phyloP scores from a whole-genome alignment of 345 rosid species.

The Ailanthus altissimus region DNA sequence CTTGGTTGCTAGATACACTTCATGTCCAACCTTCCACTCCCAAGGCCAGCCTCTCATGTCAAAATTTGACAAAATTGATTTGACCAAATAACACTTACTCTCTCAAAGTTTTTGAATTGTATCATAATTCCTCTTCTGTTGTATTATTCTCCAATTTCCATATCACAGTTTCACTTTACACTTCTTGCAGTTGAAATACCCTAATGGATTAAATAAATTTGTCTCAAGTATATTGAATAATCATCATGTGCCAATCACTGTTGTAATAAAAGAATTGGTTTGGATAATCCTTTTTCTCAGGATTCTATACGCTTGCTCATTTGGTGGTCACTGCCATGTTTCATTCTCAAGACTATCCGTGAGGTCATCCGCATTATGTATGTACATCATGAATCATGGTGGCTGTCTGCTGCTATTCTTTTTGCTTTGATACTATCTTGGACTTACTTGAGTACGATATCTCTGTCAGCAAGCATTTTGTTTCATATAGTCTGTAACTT shows the following conservation, averaged over 20 bases:
- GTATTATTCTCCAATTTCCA: not conserved
- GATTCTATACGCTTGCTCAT: constrained; percentile 62
- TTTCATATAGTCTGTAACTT: constrained; percentile 89
- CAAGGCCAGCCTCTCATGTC: not conserved
- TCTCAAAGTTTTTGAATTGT: not conserved
- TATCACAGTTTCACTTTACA: not conserved
- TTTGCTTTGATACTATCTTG: constrained; percentile 64
- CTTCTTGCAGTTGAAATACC: not conserved
- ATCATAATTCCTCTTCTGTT: not conserved
- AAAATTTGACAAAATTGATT: not conserved
- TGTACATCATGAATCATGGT: constrained; percentile 56
- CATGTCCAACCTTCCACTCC: not conserved
- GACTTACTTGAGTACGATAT: constrained; percentile 68
- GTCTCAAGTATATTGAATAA: not conserved
- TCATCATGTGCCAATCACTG: not conserved
- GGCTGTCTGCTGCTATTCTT: constrained; percentile 61
- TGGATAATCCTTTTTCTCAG: constrained; percentile 35
- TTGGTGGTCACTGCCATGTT: constrained; percentile 75
- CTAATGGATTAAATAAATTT: not conserved
- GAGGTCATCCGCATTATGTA: constrained; percentile 59
- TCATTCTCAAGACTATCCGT: constrained; percentile 58
- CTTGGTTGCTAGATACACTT: not conserved
- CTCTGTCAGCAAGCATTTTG: constrained; percentile 70
- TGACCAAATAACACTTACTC: not conserved
- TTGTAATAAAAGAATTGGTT: constrained; percentile 14